Conservation (phyloP, 129 eudicot species). For the Centella asiatica region DNA sequence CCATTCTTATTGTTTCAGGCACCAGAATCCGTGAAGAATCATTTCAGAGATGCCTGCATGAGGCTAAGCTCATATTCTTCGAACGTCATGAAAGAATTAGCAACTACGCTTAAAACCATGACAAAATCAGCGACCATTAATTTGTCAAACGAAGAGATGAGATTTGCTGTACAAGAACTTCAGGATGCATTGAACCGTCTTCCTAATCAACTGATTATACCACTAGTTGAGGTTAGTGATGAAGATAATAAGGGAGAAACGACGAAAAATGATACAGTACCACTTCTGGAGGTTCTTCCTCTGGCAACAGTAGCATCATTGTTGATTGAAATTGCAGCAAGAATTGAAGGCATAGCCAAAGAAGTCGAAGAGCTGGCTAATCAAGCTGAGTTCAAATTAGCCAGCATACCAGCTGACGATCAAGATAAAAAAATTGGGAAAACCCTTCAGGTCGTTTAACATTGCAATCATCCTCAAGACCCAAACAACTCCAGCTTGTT, state of each 20-base stretch:
- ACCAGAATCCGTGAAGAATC: slow-evolving; percentile 58
- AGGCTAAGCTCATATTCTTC: slow-evolving; percentile 45
- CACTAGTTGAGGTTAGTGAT: slow-evolving; percentile 1
- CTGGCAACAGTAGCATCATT: slow-evolving; percentile 55
- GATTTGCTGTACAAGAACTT: slow-evolving; percentile 46
- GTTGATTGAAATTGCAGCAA: slow-evolving; percentile 57
- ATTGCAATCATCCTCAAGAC: slow-evolving; percentile 5
- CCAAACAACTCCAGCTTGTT: neutral
- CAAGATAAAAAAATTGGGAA: slow-evolving; percentile 22
- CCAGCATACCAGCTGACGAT: slow-evolving; percentile 10
- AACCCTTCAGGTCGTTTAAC: slow-evolving; percentile 28
- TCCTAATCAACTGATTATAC: slow-evolving; percentile 28
- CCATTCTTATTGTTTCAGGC: slow-evolving; percentile 29
- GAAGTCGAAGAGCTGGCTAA: slow-evolving; percentile 57
- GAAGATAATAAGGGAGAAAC: slow-evolving; percentile 13
- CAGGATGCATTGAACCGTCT: slow-evolving; percentile 40
- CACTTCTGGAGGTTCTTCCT: slow-evolving; percentile 55
- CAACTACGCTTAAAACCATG: slow-evolving; percentile 42
- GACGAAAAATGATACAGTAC: slow-evolving; percentile 12
- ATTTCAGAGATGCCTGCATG: slow-evolving; percentile 46
- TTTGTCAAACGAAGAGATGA: slow-evolving; percentile 47
- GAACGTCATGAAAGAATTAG: slow-evolving; percentile 55
- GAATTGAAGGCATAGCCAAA: slow-evolving; percentile 43
- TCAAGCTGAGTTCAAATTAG: slow-evolving; percentile 51
- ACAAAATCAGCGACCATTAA: slow-evolving; percentile 48